These are phyloP conservation scores for Sordariomycetes sp. DNA, from an alignment of 2,329 filamentous ascomycete genomes.

Conservation along the genomic window DNA sequence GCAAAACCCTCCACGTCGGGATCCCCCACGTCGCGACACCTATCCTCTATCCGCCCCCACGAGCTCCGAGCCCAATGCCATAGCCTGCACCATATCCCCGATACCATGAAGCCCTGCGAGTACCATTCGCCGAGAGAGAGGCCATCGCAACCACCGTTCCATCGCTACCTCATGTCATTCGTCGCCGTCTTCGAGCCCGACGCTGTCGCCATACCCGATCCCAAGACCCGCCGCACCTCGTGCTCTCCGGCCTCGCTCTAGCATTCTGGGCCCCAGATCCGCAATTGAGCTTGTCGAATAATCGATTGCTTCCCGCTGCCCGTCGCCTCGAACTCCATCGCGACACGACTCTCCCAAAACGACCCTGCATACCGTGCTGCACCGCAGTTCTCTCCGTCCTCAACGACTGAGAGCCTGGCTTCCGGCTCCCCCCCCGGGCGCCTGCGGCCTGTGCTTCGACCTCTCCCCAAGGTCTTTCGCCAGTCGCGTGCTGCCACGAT, in stretches of 20 bases:
- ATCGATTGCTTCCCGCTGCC: background rate
- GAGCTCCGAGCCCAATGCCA: slow-evolving; percentile 3
- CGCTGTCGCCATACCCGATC: slow-evolving; percentile 6
- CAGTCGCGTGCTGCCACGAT: slow-evolving; percentile 3
- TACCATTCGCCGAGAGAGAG: slow-evolving; percentile 6
- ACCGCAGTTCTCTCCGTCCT: background rate
- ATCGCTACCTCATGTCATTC: slow-evolving; percentile 4
- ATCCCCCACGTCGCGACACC: background rate
- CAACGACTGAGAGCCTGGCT: background rate
- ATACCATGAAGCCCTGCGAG: slow-evolving; percentile 6
- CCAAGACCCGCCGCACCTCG: background rate
- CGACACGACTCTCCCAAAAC: background rate
- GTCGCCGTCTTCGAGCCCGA: slow-evolving; percentile 5
- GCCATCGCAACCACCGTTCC: slow-evolving; percentile 1
- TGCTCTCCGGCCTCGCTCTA: background rate
- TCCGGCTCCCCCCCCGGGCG: background rate
- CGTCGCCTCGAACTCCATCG: background rate
- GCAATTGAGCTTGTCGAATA: background rate
- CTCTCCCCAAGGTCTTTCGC: background rate
- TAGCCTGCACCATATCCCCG: slow-evolving; percentile 1
- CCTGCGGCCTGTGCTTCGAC: background rate
- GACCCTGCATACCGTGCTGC: background rate
- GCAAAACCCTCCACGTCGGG: background rate
- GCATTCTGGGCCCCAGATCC: background rate
- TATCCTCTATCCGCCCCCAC: background rate